Conservation (phyloP, 371 early-diverging fungal species). For the Mucor circinelloides region DNA sequence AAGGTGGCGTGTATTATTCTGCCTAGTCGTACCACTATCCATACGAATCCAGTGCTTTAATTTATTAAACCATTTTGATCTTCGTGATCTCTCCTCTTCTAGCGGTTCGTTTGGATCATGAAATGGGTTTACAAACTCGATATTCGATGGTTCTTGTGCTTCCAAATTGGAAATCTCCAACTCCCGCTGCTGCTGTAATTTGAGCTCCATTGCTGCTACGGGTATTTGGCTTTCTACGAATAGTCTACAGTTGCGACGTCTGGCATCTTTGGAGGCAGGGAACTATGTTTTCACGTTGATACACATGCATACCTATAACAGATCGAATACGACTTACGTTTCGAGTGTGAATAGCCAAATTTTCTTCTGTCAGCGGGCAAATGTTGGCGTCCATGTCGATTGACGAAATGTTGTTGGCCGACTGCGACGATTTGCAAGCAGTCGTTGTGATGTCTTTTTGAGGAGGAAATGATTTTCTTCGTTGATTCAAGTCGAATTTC, state of each 20-base stretch:
- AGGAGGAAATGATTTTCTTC: slow-evolving; percentile 8
- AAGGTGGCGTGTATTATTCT: background rate
- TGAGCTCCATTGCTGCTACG: background rate
- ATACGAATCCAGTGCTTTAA: slow-evolving; percentile 4
- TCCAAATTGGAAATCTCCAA: slow-evolving; percentile 4
- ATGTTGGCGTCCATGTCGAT: background rate
- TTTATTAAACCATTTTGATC: background rate
- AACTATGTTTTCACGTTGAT: slow-evolving; percentile 10
- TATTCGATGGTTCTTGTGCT: background rate
- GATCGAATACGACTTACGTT: slow-evolving; percentile 4
- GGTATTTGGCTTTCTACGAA: slow-evolving; percentile 16
- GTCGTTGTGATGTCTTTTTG: background rate
- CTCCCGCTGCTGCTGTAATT: slow-evolving; percentile 1
- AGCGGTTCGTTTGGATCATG: background rate
- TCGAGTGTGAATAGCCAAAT: slow-evolving; percentile 14
- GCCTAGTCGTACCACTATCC: background rate
- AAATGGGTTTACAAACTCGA: background rate
- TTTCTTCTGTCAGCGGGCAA: slow-evolving; percentile 20
- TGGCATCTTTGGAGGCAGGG: slow-evolving; percentile 10
- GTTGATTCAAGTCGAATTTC: background rate
- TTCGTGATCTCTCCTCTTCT: background rate
- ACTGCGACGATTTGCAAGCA: background rate
- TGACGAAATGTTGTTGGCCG: background rate
- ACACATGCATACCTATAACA: background rate
- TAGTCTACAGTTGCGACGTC: slow-evolving; percentile 1